Evolutionary conservation across 768 basidiomycete genomes (phyloP).

Genomic region (Hydnomerulius pinastri): DNA sequence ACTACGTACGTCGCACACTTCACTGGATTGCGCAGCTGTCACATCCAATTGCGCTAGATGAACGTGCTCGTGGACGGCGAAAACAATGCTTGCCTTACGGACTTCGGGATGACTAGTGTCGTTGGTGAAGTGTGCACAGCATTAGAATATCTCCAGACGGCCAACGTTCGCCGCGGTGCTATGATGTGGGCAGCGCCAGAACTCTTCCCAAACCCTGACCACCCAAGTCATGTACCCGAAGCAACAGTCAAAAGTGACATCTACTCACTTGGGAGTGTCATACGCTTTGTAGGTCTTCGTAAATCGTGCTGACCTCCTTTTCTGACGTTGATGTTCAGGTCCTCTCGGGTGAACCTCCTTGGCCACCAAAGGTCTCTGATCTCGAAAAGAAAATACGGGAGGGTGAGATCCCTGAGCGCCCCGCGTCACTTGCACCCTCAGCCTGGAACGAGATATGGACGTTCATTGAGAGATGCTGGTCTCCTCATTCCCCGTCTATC

Average conservation of each 20-base stretch:
- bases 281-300: background rate
- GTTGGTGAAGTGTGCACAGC: background rate
- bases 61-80: background rate
- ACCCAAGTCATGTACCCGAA: too few relatives aligned
- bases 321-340: background rate
- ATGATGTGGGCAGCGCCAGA: slow-evolving; percentile 2
- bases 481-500: background rate
- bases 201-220: background rate
- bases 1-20: background rate
- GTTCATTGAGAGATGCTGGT: background rate
- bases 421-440: background rate
- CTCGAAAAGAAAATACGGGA: background rate
- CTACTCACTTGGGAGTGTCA: background rate
- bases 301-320: background rate
- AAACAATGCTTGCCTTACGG: background rate
- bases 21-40: background rate
- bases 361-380: background rate
- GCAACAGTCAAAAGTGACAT: background rate
- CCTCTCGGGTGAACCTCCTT: background rate
- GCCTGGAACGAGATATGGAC: background rate
- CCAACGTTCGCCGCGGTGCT: background rate
- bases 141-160: background rate
- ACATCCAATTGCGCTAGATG: background rate
- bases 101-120: background rate
- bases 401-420: background rate